Evolutionary conservation across 768 basidiomycete species (phyloP).

Genomic region (Boletellus ananiceps): DNA sequence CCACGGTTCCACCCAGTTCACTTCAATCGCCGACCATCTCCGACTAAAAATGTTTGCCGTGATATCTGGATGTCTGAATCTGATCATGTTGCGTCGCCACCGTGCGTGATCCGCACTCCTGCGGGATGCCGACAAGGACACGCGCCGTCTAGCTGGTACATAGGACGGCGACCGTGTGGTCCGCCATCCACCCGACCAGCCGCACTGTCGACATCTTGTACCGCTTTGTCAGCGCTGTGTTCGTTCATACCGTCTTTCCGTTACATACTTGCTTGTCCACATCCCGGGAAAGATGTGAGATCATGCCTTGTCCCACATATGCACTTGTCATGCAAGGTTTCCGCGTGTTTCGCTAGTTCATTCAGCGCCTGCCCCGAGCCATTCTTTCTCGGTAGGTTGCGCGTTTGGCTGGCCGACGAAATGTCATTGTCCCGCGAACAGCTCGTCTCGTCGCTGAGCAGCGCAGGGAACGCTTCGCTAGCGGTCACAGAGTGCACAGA

Average conservation of each 20-base stretch:
- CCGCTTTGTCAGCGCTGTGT: constrained; percentile 1
- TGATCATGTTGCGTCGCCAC: background rate
- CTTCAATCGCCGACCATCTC: constrained; percentile 21
- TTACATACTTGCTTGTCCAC: background rate
- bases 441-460: background rate
- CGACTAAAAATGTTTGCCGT: constrained; percentile 10
- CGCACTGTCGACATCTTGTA: background rate
- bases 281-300: constrained; percentile 2
- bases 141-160: too few relatives aligned
- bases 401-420: background rate
- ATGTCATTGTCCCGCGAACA: background rate
- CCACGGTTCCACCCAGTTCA: background rate
- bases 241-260: background rate
- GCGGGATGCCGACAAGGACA: constrained; percentile 18
- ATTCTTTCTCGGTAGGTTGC: background rate
- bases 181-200: too few relatives aligned
- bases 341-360: background rate
- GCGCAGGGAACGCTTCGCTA: background rate
- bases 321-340: background rate
- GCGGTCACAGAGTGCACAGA: background rate
- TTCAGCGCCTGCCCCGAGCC: background rate
- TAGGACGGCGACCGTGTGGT: constrained; percentile 1
- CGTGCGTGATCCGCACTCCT: constrained; percentile 15
- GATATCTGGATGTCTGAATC: constrained; percentile 19
- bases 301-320: background rate